A percentile compares a stretch with the other conserved stretches of the same genome.
phyloP scores from a whole-genome alignment of 192 early-diverging fungal genomes.

The Gryganskiella cystojenkinii region DNA sequence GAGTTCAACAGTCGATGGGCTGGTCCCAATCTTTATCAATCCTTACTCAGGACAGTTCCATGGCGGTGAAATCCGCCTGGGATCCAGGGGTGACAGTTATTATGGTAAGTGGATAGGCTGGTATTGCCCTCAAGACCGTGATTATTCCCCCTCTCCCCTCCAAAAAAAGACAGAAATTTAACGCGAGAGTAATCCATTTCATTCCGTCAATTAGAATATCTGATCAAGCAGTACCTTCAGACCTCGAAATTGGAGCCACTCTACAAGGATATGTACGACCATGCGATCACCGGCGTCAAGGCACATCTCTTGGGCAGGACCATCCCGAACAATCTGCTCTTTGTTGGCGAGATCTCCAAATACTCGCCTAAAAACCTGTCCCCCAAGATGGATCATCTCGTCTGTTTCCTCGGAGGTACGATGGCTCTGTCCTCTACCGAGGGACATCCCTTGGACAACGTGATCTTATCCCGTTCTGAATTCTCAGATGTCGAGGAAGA shows the following conservation, averaged over 20 bases:
- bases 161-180: no score
- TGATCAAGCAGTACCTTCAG: slow-evolving; percentile 89
- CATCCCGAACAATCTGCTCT: slow-evolving; percentile 67
- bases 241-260: slow-evolving; percentile 67
- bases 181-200: slow-evolving; percentile 1
- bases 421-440: slow-evolving; percentile 82
- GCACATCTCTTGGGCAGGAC: slow-evolving; percentile 69
- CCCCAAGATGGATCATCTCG: slow-evolving; percentile 92
- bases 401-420: slow-evolving; percentile 91
- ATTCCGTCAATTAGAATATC: slow-evolving; percentile 74
- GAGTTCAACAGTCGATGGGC: slow-evolving; percentile 68
- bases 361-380: slow-evolving; percentile 26
- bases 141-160: no score
- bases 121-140: no score
- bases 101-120: slow-evolving; percentile 78
- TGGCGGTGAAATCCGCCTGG: slow-evolving; percentile 74
- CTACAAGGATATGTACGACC: slow-evolving; percentile 76
- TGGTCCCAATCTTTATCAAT: slow-evolving; percentile 82
- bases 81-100: slow-evolving; percentile 88
- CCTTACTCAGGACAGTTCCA: slow-evolving; percentile 67
- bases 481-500: slow-evolving; percentile 61
- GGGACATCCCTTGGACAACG: slow-evolving; percentile 56
- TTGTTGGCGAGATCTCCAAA: slow-evolving; percentile 69
- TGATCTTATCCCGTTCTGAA: slow-evolving; percentile 25
- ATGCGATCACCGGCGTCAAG: slow-evolving; percentile 72